Percentiles rank a stretch among this genome's conserved stretches.
Conservation (phyloP, 768 basidiomycete species). For the Rhizopogon sp. region DNA sequence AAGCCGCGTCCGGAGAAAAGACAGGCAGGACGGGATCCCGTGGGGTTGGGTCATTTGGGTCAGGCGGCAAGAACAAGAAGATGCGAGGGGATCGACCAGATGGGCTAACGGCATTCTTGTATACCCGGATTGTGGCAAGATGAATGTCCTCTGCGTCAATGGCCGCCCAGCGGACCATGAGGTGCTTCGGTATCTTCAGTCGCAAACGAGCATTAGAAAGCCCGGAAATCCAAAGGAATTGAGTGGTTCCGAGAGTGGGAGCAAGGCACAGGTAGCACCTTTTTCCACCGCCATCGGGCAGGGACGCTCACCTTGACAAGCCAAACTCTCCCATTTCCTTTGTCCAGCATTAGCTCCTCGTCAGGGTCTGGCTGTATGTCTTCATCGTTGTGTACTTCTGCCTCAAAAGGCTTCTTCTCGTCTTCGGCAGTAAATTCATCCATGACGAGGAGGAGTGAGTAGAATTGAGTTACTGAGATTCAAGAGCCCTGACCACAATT, state of each 20-base stretch:
- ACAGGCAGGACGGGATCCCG: conserved; percentile 18
- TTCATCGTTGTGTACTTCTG: conserved; percentile 47
- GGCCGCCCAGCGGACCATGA: conserved; percentile 83
- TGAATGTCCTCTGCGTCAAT: conserved; percentile 71
- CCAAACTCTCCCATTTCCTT: conserved; percentile 75
- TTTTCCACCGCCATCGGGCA: not conserved
- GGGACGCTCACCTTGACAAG: conserved; percentile 67
- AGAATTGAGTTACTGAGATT: too few relatives aligned
- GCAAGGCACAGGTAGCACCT: not conserved
- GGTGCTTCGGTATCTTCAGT: conserved; percentile 74
- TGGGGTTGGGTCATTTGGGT: conserved; percentile 38
- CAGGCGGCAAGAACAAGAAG: conserved; percentile 60
- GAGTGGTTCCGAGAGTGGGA: not conserved
- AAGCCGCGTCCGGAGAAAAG: conserved; percentile 24
- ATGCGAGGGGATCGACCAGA: conserved; percentile 53
- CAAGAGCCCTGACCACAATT: too few relatives aligned
- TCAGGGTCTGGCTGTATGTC: conserved; percentile 74
- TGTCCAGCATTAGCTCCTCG: conserved; percentile 74
- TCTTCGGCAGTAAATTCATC: conserved; percentile 40
- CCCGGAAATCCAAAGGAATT: conserved; percentile 1
- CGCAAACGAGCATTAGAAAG: conserved; percentile 4
- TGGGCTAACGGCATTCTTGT: conserved; percentile 41
- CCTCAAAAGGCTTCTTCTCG: conserved; percentile 71
- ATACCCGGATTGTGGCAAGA: conserved; percentile 83
- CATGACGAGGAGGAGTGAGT: conserved; percentile 15